Base-by-base conservation (phyloP, 2,329 filamentous ascomycete genomes). In the Clarireedia hainanense region DNA sequence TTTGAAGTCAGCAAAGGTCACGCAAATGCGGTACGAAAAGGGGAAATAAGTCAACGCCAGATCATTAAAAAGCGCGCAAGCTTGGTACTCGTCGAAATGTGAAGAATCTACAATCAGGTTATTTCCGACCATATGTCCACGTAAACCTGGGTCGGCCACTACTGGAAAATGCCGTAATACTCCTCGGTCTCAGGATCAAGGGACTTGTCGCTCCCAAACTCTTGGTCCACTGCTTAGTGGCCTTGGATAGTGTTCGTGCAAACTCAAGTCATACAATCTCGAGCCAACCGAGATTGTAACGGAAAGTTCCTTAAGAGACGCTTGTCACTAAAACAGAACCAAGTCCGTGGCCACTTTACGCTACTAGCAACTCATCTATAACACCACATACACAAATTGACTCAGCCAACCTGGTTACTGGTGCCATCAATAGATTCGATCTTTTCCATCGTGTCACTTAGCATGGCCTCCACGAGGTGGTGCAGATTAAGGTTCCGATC, bases 1-100 rank as follows among this genome's bases (percentile, higher is more conserved):
- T 24, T 20, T 20, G 3, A n/a, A 53, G 57, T 66, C 55, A 66
- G 60, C 57, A 59, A 50, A 47, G 27, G 20, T 27, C 24, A 47
- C n/a, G 9, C 23, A 46, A 24, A 24, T 5, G 17, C 14, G 23
- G 20, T 40, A 40, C 15, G 6, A 9, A 43, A 43, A 15, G 9
- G n/a, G 9, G 20, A 9, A 43, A 23, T 9, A 5, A 23, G 3
- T 23, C 40, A 17, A n/a, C 40, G 9, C n/a, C 5, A 17, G 2
- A 23, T 23, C 40, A 23, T 10, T 7, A 20, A 6, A 20, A 20
- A 43, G 20, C 40, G n/a, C 15, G n/a, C n/a, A 43, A 43, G n/a
- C n/a, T 43, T 17, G 7, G 17, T 10, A 17, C 2, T 43, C n/a
- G 10, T 9, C 10, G 27, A 30, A 30, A 7, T 43, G 2, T 43